phyloP scores from a whole-genome alignment of 345 rosid species.

The Syzygium oleosum region DNA sequence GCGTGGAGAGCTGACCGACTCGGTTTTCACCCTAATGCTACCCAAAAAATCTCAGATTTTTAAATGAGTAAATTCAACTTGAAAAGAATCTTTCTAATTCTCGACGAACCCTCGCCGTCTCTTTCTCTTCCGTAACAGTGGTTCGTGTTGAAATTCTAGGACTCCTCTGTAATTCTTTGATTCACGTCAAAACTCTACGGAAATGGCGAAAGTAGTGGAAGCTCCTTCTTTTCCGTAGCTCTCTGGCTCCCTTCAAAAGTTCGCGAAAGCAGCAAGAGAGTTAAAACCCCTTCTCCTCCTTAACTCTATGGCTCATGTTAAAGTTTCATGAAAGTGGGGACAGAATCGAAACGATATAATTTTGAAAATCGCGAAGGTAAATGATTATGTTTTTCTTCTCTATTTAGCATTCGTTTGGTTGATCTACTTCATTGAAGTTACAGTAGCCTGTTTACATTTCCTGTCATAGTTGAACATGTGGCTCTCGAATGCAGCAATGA shows the following conservation, averaged over 20 bases:
- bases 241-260: fast-evolving
- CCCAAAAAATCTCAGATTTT: neutral
- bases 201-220: neutral
- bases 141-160: neutral
- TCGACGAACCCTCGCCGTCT: neutral
- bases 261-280: fast-evolving
- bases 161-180: neutral
- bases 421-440: neutral
- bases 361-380: neutral
- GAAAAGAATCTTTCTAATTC: neutral
- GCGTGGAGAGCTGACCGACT: fast-evolving
- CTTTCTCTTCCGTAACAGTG: neutral
- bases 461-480: fast-evolving
- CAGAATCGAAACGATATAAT: neutral
- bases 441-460: neutral
- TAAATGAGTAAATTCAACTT: neutral
- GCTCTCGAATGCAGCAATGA: neutral
- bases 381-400: neutral
- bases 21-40: neutral
- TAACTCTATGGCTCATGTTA: neutral
- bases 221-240: neutral
- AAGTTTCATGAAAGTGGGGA: neutral
- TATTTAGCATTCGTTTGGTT: neutral
- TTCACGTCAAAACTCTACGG: neutral
- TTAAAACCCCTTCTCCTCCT: neutral